Base-by-base conservation (phyloP, 805 yeast genomes). In the Pichia manshurica region DNA sequence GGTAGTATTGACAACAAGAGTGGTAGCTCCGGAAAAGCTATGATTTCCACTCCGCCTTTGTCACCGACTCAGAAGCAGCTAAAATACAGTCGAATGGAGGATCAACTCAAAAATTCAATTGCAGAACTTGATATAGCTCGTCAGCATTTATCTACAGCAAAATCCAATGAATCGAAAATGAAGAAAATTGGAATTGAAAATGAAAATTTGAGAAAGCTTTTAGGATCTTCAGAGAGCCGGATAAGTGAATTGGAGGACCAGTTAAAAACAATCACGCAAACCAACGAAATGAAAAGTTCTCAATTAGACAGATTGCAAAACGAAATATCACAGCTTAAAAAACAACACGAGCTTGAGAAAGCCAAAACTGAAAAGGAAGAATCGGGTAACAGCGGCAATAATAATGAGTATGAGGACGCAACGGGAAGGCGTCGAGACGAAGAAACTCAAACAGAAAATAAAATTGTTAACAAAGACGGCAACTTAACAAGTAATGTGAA, bases 61-160 rank as follows among this genome's bases (percentile, higher is more conserved):
- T 16, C 42, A 13, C 29, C 42, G 20, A 10, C n/a, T 22, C 16
- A 16, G 37, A 16, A 39, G 29, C 39, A 22, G 20, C 4, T 32
- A 12, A 43, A 43, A 35, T 43, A 38, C 20, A 52, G 51, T 3
- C 55, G 55, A 19, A 33, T 55, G 12, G 60, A 57, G 19, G 62
- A 56, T 17, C 49, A 58, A 32, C 25, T 54, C 3, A 56, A 49
- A 35, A 46, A 51, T 4, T 39, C 56, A 16, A 58, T 56, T 22
- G 46, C 21, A 5, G 64, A 62, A 34, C 42, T 60, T 3, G 49
- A 48, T 12, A 22, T 47, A 16, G 44, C 49, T 4, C 48, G 60
- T 40, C 56, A 51, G 9, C 63, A 60, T 39, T 39, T 61, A 13
- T 44, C 55, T 1, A 52, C 55, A 3, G 57, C 58, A 4, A 49